Evolutionary conservation across 768 basidiomycete species (phyloP).

Genomic region (Amanita polypyramis): DNA sequence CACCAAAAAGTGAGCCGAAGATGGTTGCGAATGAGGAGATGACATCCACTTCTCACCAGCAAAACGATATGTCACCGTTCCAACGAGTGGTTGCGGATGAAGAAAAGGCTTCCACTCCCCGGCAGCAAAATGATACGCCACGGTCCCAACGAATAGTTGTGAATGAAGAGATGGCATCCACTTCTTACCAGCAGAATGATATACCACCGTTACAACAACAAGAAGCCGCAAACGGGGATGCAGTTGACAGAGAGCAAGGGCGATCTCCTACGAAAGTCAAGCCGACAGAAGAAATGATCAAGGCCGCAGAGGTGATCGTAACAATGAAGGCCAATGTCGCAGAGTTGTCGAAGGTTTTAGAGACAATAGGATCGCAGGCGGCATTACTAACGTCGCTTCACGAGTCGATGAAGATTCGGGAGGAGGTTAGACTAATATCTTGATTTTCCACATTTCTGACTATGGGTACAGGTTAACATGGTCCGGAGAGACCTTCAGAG

Average conservation of each 20-base stretch:
- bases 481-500: constrained; percentile 26
- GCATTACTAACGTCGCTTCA: constrained; percentile 31
- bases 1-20: not conserved
- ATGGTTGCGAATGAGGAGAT: not conserved
- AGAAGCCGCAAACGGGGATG: too few relatives aligned
- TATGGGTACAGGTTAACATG: constrained; percentile 25
- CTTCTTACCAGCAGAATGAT: not conserved
- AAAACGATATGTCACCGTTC: not conserved
- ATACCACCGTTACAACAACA: too few relatives aligned
- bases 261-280: too few relatives aligned
- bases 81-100: too few relatives aligned
- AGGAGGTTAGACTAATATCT: constrained; percentile 28
- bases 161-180: not conserved
- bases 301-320: not conserved
- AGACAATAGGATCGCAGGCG: constrained; percentile 34
- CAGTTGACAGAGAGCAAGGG: not conserved
- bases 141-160: too few relatives aligned
- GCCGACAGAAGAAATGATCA: not conserved
- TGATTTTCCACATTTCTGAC: constrained; percentile 1
- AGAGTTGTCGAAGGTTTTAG: constrained; percentile 26
- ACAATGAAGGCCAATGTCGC: not conserved
- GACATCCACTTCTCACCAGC: not conserved
- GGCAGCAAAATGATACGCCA: too few relatives aligned
- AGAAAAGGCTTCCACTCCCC: too few relatives aligned
- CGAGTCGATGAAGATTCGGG: constrained; percentile 31